These are phyloP conservation scores for Linderina pennispora DNA, from an alignment of 192 early-diverging fungal species.

Conservation along the genomic window DNA sequence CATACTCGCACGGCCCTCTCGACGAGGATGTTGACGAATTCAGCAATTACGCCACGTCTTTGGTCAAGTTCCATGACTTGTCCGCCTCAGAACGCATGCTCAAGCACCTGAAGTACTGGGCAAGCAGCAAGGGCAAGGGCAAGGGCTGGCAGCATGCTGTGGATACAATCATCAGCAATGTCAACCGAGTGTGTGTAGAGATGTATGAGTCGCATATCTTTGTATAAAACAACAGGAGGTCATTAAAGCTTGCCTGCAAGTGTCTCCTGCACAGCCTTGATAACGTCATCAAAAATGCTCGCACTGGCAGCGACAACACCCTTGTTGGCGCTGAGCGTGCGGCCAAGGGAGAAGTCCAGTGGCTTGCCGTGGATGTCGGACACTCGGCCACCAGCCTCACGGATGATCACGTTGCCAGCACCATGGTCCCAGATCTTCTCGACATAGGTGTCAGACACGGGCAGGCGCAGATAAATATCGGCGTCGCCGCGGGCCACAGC, in stretches of 20 bases:
- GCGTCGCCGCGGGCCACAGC: constrained; percentile 89
- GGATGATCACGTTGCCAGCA: constrained; percentile 78
- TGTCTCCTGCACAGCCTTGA: constrained; percentile 65
- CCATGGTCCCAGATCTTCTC: constrained; percentile 99
- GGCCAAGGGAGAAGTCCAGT: constrained; percentile 85
- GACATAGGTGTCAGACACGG: constrained; percentile 69
- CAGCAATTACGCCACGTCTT: constrained; percentile 18
- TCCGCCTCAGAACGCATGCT: constrained; percentile 8
- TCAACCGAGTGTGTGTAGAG: constrained; percentile 9
- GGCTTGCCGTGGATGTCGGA: constrained; percentile 76
- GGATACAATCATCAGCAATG: not conserved
- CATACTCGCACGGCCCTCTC: constrained; percentile 10
- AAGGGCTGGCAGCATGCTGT: constrained; percentile 13
- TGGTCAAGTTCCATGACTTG: constrained; percentile 19
- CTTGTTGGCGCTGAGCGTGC: constrained; percentile 76
- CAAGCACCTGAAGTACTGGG: constrained; percentile 7
- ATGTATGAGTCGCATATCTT: constrained; percentile 24
- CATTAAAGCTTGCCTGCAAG: constrained; percentile 12
- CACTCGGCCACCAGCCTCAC: constrained; percentile 88
- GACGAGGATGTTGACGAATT: constrained; percentile 25
- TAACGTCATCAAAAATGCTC: constrained; percentile 66
- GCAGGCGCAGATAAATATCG: constrained; percentile 86
- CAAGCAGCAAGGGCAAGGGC: not conserved
- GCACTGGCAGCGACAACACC: constrained; percentile 83
- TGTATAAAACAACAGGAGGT: not conserved